Conservation (phyloP, 2,329 filamentous ascomycete genomes). For the Talaromyces pinophilus region DNA sequence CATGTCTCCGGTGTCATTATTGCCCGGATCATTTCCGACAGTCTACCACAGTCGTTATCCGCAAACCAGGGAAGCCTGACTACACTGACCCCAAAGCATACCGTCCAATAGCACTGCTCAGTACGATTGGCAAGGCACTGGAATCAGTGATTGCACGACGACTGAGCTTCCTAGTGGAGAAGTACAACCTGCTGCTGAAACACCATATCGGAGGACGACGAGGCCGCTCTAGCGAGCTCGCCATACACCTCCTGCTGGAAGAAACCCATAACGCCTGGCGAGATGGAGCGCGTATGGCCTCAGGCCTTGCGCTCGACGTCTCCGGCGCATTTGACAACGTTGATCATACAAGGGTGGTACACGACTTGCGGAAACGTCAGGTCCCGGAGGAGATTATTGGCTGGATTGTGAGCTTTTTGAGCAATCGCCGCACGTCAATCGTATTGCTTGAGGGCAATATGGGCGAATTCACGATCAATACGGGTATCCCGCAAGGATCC, state of each 20-base stretch:
- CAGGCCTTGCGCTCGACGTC: conserved; percentile 23
- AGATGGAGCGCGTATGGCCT: conserved; percentile 8
- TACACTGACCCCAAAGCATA: not conserved
- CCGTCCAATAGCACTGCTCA: not conserved
- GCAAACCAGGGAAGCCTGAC: not conserved
- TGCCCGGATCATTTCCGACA: not conserved
- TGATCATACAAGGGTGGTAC: not conserved
- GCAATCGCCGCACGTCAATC: conserved; percentile 18
- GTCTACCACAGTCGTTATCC: not conserved
- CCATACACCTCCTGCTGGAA: not conserved
- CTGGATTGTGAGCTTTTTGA: not conserved
- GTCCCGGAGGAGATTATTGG: not conserved
- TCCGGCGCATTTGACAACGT: conserved; percentile 3
- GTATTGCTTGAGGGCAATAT: not conserved
- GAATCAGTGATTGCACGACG: not conserved
- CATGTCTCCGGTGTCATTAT: not conserved
- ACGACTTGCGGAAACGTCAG: not conserved
- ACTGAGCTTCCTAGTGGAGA: not conserved
- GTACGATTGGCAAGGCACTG: not conserved
- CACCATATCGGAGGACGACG: not conserved
- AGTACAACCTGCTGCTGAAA: not conserved
- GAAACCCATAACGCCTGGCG: not conserved
- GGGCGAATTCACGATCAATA: not conserved
- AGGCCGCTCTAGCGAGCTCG: not conserved
- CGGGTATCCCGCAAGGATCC: conserved; percentile 17